A percentile compares a stretch with the other conserved stretches of the same genome.
These are phyloP conservation scores for Leccinum truebloodii DNA, from an alignment of 768 basidiomycete genomes.

Conservation along the genomic window DNA sequence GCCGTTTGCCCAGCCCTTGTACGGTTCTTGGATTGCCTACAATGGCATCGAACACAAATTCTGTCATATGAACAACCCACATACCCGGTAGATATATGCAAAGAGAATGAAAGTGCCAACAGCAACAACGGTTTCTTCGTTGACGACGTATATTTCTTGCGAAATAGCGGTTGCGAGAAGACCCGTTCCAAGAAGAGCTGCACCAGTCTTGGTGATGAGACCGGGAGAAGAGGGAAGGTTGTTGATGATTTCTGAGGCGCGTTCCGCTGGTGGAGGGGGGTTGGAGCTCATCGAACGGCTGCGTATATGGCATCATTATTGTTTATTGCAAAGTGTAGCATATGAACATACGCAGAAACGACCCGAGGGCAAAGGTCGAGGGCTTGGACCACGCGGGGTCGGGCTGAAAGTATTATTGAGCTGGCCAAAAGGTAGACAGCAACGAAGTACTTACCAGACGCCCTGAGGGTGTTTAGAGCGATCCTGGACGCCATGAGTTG, in stretches of 20 bases:
- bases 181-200: conserved; percentile 88
- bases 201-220: conserved; percentile 93
- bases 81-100: conserved; percentile 77
- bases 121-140: conserved; percentile 92
- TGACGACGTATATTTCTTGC: conserved; percentile 95
- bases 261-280: conserved; percentile 77
- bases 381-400: conserved; percentile 47
- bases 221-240: conserved; percentile 81
- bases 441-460: conserved; percentile 46
- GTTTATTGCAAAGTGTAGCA: conserved; percentile 2
- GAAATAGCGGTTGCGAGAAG: conserved; percentile 91
- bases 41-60: conserved; percentile 12
- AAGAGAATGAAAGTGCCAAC: conserved; percentile 83
- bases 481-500: conserved; percentile 67
- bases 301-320: conserved; percentile 14
- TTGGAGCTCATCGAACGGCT: conserved; percentile 70
- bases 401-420: conserved; percentile 38
- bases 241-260: conserved; percentile 88
- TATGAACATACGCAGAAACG: conserved; percentile 46
- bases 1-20: conserved; percentile 88
- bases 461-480: conserved; percentile 63
- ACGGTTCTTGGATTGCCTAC: conserved; percentile 81
- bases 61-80: conserved; percentile 21
- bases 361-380: conserved; percentile 39
- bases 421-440: background rate